Percentiles rank a stretch among this genome's conserved stretches.
Conservation (phyloP, 208 protist genomes). For the Trichomonas vaginalis region DNA sequence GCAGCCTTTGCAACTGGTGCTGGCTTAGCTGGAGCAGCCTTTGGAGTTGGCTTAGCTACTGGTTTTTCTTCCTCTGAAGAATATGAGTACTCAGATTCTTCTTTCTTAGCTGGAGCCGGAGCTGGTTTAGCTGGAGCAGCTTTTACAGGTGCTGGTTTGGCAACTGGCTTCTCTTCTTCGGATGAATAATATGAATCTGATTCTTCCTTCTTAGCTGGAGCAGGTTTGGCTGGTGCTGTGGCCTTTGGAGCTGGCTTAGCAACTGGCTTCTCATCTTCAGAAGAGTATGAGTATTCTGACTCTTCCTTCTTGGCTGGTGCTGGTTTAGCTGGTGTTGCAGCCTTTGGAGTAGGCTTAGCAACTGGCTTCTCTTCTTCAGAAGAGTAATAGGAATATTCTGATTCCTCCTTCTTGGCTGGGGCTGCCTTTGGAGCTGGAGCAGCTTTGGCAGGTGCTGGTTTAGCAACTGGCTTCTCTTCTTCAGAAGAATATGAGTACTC, state of each 20-base stretch:
- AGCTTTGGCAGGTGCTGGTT: neutral
- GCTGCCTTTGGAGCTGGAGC: neutral
- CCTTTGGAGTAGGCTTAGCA: neutral
- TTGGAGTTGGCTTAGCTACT: neutral
- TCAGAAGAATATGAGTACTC: neutral
- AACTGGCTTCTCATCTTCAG: neutral
- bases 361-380: neutral
- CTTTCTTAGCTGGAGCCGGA: neutral
- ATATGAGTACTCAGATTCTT: neutral
- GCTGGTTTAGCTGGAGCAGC: neutral
- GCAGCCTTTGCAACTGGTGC: too few relatives aligned
- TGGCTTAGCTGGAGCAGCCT: neutral
- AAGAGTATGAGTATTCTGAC: neutral
- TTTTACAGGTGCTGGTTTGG: neutral
- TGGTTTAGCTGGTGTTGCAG: neutral
- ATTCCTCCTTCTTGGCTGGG: neutral
- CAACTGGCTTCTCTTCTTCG: neutral
- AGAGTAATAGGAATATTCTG: neutral
- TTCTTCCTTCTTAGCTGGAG: neutral
- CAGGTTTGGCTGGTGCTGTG: neutral
- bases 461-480: neutral
- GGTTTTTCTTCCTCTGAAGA: neutral
- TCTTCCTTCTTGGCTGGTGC: neutral
- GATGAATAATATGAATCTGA: neutral
- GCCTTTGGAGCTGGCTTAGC: neutral